Percentiles rank a stretch among this genome's conserved stretches.
phyloP scores from a whole-genome alignment of 2,329 filamentous ascomycete genomes.

The Hymenoscyphus fructigenus region DNA sequence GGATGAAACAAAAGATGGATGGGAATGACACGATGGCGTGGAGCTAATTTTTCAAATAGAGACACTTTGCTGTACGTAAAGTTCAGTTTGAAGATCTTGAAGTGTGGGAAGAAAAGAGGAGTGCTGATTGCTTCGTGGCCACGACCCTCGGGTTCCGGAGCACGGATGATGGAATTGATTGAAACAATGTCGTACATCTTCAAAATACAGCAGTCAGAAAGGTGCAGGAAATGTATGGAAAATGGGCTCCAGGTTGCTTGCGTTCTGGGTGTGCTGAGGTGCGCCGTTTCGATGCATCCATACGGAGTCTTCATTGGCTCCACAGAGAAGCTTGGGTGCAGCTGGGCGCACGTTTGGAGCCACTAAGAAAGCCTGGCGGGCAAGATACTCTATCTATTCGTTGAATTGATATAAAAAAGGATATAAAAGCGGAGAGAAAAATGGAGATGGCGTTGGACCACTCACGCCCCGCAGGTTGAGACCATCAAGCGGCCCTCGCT shows the following conservation, averaged over 20 bases:
- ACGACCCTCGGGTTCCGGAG: not conserved
- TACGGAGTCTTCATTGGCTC: not conserved
- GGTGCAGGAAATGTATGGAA: not conserved
- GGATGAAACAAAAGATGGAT: not conserved
- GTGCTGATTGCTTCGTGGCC: not conserved
- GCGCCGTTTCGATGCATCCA: not conserved
- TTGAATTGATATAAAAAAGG: too few relatives aligned
- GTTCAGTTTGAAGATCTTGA: not conserved
- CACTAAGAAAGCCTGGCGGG: not conserved
- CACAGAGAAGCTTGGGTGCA: not conserved
- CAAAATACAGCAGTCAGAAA: too few relatives aligned
- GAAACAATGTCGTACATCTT: not conserved
- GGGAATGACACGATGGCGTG: not conserved
- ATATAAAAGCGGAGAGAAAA: not conserved
- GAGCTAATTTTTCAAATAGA: not conserved
- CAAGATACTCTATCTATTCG: too few relatives aligned
- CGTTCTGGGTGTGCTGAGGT: not conserved
- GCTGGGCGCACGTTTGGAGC: not conserved
- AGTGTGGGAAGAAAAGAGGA: not conserved
- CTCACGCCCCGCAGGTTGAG: too few relatives aligned
- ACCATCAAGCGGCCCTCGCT: too few relatives aligned
- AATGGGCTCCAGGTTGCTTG: not conserved
- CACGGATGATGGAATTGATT: not conserved
- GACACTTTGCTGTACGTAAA: not conserved
- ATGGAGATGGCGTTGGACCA: not conserved